Conservation (phyloP, 805 yeast species). For the Hanseniaspora occidentalis region DNA sequence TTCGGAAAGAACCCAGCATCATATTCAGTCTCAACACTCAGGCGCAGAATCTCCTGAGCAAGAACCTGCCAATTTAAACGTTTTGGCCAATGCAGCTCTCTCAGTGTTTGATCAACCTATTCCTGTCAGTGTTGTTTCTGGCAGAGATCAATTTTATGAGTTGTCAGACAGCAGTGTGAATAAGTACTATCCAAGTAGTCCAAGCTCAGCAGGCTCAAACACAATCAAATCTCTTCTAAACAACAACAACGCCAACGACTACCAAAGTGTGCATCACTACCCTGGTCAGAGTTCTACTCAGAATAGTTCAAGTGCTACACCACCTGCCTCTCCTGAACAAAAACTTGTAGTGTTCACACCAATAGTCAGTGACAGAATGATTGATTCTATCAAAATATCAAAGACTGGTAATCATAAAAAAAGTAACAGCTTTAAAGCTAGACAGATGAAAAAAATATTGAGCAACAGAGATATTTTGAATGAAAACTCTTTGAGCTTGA, state of each 20-base stretch:
- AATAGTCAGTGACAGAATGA: conserved; percentile 17
- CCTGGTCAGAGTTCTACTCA: not conserved
- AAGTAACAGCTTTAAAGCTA: conserved; percentile 25
- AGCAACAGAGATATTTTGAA: conserved; percentile 21
- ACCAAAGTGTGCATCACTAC: not conserved
- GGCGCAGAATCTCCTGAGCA: no score
- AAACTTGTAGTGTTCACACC: conserved; percentile 14
- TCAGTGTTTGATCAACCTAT: not conserved
- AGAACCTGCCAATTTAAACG: no score
- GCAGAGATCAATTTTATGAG: conserved; percentile 17
- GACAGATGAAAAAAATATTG: conserved; percentile 22
- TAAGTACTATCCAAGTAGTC: not conserved
- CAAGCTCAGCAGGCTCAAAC: no score
- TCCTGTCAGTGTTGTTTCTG: not conserved
- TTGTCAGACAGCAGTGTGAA: conserved; percentile 6
- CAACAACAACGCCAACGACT: not conserved
- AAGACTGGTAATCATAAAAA: conserved; percentile 17
- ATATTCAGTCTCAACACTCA: not conserved
- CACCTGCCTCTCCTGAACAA: conserved; percentile 9
- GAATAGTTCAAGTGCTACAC: conserved; percentile 6
- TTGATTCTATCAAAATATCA: conserved; percentile 19
- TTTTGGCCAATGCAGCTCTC: not conserved
- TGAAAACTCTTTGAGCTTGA: conserved; percentile 10
- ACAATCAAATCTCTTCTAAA: no score
- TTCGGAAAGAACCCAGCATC: not conserved